phyloP scores from a whole-genome alignment of 345 rosid species.

The Fremontodendron californicum region DNA sequence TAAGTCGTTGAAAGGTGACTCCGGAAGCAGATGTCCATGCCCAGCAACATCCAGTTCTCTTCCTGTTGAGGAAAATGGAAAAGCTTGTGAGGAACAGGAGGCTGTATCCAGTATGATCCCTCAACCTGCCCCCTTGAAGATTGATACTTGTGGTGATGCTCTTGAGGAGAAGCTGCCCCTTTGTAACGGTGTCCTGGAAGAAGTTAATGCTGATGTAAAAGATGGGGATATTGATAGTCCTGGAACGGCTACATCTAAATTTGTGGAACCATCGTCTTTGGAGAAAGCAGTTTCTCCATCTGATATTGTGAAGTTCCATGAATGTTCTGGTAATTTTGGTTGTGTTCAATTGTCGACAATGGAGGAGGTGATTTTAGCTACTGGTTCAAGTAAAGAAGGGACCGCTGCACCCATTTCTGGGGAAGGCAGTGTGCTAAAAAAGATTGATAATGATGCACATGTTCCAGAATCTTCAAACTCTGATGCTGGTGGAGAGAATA shows the following conservation, averaged over 20 bases:
- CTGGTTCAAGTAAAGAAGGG: constrained; percentile 23
- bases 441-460: constrained; percentile 21
- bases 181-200: constrained; percentile 38
- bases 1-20: constrained; percentile 42
- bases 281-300: constrained; percentile 25
- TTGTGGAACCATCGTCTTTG: constrained; percentile 34
- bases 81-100: constrained; percentile 31
- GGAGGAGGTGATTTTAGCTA: constrained; percentile 13
- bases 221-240: constrained; percentile 61
- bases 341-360: constrained; percentile 13
- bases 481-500: constrained; percentile 30
- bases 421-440: constrained; percentile 22
- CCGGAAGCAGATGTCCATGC: constrained; percentile 27
- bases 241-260: constrained; percentile 65
- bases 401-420: constrained; percentile 14
- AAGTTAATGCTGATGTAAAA: constrained; percentile 33
- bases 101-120: constrained; percentile 23
- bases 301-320: constrained; percentile 22
- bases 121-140: constrained; percentile 45
- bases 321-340: constrained; percentile 29
- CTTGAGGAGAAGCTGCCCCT: constrained; percentile 25
- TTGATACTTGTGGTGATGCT: constrained; percentile 38
- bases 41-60: constrained; percentile 35
- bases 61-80: constrained; percentile 21
- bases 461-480: constrained; percentile 22